These are phyloP conservation scores for Chenopodium suecicum DNA, from an alignment of 148 eudicot genomes.

Conservation along the genomic window DNA sequence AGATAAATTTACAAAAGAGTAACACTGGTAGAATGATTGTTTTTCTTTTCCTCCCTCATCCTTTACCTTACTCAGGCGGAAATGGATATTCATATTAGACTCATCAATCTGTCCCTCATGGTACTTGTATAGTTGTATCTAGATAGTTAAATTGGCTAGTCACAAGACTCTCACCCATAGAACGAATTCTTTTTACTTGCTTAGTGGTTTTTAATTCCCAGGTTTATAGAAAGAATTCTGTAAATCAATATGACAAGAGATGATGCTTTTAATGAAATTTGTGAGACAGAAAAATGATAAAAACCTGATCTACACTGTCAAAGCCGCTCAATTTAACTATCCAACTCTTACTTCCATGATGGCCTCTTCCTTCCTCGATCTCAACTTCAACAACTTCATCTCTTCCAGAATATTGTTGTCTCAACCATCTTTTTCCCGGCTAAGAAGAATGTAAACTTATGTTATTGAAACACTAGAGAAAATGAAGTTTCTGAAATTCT, in stretches of 20 bases:
- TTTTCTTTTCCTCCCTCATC: neutral
- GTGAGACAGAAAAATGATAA: constrained; percentile 1
- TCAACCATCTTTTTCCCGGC: constrained; percentile 94
- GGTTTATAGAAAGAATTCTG: neutral
- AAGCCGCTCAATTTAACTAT: constrained; percentile 58
- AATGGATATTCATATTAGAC: neutral
- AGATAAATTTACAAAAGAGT: neutral
- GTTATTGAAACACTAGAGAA: constrained; percentile 12
- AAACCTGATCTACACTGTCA: constrained; percentile 75
- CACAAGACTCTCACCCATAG: neutral
- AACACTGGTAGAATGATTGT: neutral
- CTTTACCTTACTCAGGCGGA: neutral
- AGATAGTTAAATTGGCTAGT: neutral
- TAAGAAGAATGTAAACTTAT: constrained; percentile 32
- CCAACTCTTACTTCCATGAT: constrained; percentile 76
- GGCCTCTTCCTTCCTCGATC: constrained; percentile 72
- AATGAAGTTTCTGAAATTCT: neutral
- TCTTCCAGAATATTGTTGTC: constrained; percentile 62
- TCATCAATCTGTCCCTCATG: neutral
- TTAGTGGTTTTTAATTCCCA: neutral
- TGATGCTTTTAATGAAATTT: neutral
- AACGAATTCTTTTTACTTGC: neutral
- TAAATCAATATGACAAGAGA: neutral
- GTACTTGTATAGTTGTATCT: too few species aligned
- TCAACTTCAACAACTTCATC: constrained; percentile 67